phyloP scores from a whole-genome alignment of 805 yeast species.

The Isabelozyma rhagii region DNA sequence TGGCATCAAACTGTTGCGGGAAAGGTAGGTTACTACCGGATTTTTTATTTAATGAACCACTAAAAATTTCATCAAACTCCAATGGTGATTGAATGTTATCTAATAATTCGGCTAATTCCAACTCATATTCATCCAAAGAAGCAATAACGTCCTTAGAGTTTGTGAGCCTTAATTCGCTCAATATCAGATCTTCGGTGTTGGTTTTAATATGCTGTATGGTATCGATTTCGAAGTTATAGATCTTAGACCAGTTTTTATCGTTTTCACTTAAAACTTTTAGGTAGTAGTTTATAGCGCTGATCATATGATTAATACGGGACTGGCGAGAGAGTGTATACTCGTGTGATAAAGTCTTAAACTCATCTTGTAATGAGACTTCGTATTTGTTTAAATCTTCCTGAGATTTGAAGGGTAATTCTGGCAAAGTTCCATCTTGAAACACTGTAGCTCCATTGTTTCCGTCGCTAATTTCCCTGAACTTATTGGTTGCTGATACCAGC shows the following conservation, averaged over 20 bases:
- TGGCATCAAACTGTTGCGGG: constrained; percentile 16
- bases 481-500: neutral
- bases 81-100: constrained; percentile 32
- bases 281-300: constrained; percentile 19
- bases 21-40: constrained; percentile 15
- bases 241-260: constrained; percentile 31
- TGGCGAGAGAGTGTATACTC: constrained; percentile 25
- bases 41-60: neutral
- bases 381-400: constrained; percentile 20
- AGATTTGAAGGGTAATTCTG: constrained; percentile 15
- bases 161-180: constrained; percentile 4
- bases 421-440: neutral
- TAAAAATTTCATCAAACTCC: constrained; percentile 25
- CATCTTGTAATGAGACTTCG: constrained; percentile 16
- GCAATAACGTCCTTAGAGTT: constrained; percentile 13
- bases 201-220: constrained; percentile 29
- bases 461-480: neutral
- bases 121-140: constrained; percentile 24
- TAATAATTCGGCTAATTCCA: constrained; percentile 26
- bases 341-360: constrained; percentile 20
- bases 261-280: constrained; percentile 22
- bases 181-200: constrained; percentile 28
- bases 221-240: constrained; percentile 31
- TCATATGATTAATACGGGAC: constrained; percentile 24
- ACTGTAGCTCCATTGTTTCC: neutral